Evolutionary conservation across 2,329 filamentous ascomycete species (phyloP), one percentile per base, ranked within the genome.

Genomic region (Fusarium poae): DNA sequence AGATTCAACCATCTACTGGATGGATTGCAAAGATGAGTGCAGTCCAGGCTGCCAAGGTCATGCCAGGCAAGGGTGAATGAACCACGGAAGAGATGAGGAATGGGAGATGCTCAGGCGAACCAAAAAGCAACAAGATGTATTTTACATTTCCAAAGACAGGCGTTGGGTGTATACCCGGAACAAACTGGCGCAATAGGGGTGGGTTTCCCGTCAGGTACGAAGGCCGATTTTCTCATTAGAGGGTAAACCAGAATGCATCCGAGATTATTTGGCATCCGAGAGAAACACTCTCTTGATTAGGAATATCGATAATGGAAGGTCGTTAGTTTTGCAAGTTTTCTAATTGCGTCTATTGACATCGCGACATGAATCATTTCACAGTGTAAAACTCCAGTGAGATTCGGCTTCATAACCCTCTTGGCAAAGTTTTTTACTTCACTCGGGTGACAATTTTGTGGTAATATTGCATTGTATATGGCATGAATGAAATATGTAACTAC

Each of bases 21-120:
- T 99, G 96, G 94, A 95, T 96, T 66, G 91, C 92, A 71, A 99
- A 99, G 85, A 97, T 99, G 91, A 95, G 94, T 75, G 95, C 96
- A 25, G 91, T 99, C 18, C 94, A 97, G 81, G 95, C 94, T 3
- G 93, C 94, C 46, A 98, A 98, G 83, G 94, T 91, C 45, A 90
- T 87, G 80, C 84, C 88, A 6, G 86, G 87, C 25, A 88, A 87
- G 78, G 83, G 84, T 49, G 85, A 88, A 74, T 82, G 82, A 72
- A 27, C 15, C 4, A n/a, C 23, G 37, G 16, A 8, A 35, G 25
- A 57, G 16, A 9, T 21, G 25, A n/a, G 42, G 15, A 18, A 42
- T 21, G 20, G 7, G 23, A 46, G 43, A 54, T 16, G 44, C 43
- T 32, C 29, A 25, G 29, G 27, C 23, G 25, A 51, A 23, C 23